Percentiles rank a stretch among this genome's conserved stretches.
Conservation (phyloP, 768 basidiomycete species). For the Atractiella rhizophila region DNA sequence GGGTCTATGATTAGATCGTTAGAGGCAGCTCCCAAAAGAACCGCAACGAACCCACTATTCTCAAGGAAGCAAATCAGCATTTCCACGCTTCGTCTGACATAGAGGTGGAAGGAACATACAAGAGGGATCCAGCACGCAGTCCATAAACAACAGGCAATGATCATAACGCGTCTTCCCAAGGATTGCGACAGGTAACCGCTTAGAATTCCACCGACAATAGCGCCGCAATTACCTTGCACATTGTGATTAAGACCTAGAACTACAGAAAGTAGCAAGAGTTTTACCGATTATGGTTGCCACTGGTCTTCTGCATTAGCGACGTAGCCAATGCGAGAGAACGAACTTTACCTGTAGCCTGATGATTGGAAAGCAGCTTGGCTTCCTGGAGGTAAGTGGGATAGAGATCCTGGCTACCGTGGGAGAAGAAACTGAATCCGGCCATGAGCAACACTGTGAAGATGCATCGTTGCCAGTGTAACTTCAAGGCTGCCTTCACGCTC, state of each 20-base stretch:
- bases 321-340: no score
- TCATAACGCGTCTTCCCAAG: slow-evolving; percentile 42
- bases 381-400: slow-evolving; percentile 45
- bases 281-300: slow-evolving; percentile 56
- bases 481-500: slow-evolving; percentile 49
- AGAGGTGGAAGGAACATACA: no score
- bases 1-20: no score
- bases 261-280: neutral
- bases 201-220: slow-evolving; percentile 12
- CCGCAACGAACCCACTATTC: slow-evolving; percentile 24
- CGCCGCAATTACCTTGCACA: slow-evolving; percentile 20
- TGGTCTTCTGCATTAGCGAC: no score
- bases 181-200: slow-evolving; percentile 34
- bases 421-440: slow-evolving; percentile 36
- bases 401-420: slow-evolving; percentile 35
- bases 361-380: slow-evolving; percentile 35
- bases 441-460: slow-evolving; percentile 64
- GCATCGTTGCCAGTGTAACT: slow-evolving; percentile 49
- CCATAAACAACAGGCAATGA: slow-evolving; percentile 22
- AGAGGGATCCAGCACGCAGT: slow-evolving; percentile 30
- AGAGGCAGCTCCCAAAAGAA: no score
- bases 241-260: slow-evolving; percentile 5
- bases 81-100: slow-evolving; percentile 50
- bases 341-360: slow-evolving; percentile 19
- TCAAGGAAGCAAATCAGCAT: slow-evolving; percentile 37